These are phyloP conservation scores for Acanthamoeba rhysodes DNA, from an alignment of 208 protist species.

Conservation along the genomic window DNA sequence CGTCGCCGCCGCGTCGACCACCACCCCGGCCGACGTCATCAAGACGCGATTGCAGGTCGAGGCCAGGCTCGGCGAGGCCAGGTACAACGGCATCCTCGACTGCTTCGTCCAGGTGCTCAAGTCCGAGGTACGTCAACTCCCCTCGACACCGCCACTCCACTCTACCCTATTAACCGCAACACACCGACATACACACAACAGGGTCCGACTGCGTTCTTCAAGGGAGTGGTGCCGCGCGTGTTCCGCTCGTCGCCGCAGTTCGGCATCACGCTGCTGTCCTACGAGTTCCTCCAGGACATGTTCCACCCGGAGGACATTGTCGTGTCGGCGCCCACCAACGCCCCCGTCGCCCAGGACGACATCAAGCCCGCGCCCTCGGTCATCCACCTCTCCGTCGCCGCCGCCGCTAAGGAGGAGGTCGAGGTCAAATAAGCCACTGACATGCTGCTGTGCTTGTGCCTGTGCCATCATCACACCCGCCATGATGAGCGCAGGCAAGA, in stretches of 20 bases:
- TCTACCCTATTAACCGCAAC: no score
- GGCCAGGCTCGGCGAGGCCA: conserved; percentile 85
- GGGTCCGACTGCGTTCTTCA: conserved; percentile 87
- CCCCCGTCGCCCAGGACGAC: conserved; percentile 79
- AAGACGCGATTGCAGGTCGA: conserved; percentile 90
- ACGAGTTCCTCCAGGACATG: conserved; percentile 86
- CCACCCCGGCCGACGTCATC: conserved; percentile 89
- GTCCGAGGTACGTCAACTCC: conserved; percentile 64
- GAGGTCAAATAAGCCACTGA: neutral
- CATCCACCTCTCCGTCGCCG: conserved; percentile 4
- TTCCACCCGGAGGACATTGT: conserved; percentile 77
- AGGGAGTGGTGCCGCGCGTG: conserved; percentile 85
- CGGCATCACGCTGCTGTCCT: conserved; percentile 88
- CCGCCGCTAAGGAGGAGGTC: neutral
- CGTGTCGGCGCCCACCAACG: conserved; percentile 80
- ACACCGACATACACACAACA: neutral
- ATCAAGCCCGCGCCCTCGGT: conserved; percentile 40
- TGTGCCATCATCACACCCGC: no score
- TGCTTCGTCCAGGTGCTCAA: conserved; percentile 80
- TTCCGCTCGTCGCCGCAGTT: conserved; percentile 88
- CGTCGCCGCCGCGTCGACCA: conserved; percentile 82
- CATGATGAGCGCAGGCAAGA: neutral
- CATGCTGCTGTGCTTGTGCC: no score
- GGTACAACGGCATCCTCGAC: conserved; percentile 87
- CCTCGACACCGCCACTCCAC: no score